These are phyloP conservation scores for Capronia coronata DNA, from an alignment of 2,329 filamentous ascomycete genomes.

Conservation along the genomic window DNA sequence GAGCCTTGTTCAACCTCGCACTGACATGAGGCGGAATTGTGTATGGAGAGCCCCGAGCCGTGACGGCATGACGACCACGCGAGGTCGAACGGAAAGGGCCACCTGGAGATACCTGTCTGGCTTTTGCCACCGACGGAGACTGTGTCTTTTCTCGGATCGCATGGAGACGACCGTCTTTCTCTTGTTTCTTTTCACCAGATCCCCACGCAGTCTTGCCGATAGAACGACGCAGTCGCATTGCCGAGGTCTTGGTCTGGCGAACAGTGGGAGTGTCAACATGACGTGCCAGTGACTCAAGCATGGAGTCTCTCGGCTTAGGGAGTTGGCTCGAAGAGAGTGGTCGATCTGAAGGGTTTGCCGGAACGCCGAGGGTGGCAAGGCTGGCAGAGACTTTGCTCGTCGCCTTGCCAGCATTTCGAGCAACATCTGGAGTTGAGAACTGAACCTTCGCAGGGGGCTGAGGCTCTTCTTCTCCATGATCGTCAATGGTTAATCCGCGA, in stretches of 20 bases:
- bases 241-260: slow-evolving; percentile 21
- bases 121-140: slow-evolving; percentile 2
- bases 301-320: slow-evolving; percentile 22
- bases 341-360: not conserved
- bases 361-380: not conserved
- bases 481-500: slow-evolving; percentile 20
- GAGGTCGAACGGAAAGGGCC: slow-evolving; percentile 18
- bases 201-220: slow-evolving; percentile 12
- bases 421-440: not conserved
- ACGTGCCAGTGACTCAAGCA: slow-evolving; percentile 19
- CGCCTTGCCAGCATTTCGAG: not conserved
- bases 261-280: slow-evolving; percentile 11
- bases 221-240: slow-evolving; percentile 10
- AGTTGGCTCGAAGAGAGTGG: slow-evolving; percentile 20
- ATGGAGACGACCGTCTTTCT: not conserved
- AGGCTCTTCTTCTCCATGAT: slow-evolving; percentile 4
- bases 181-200: slow-evolving; percentile 7
- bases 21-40: slow-evolving; percentile 9
- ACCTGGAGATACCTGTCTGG: slow-evolving; percentile 1
- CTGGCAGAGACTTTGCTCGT: not conserved
- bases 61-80: slow-evolving; percentile 17
- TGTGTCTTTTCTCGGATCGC: slow-evolving; percentile 7
- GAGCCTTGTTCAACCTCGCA: not conserved
- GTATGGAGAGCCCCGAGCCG: slow-evolving; percentile 23
- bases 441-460: not conserved